These are phyloP conservation scores for Isoetes engelmannii DNA, from an alignment of 83 land plant species.

Conservation along the genomic window DNA sequence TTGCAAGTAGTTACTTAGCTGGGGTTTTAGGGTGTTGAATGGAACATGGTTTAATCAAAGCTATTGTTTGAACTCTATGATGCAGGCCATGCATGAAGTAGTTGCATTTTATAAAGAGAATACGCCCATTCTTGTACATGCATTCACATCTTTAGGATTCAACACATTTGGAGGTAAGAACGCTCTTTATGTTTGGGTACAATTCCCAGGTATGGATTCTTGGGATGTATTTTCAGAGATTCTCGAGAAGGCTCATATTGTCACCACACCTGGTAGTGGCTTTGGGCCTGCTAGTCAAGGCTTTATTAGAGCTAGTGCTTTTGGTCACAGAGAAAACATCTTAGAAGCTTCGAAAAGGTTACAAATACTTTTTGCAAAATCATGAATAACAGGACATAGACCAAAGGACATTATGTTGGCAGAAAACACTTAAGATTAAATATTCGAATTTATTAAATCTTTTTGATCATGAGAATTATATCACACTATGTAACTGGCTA, in stretches of 20 bases:
- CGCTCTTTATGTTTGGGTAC: slow-evolving; percentile 76
- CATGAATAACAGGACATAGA: no score
- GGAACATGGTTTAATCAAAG: no score
- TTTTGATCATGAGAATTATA: no score
- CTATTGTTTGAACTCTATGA: no score
- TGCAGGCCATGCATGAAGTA: slow-evolving; percentile 46
- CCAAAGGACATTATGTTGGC: no score
- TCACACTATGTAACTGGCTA: no score
- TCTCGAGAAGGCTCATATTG: slow-evolving; percentile 59
- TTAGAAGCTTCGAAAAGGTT: slow-evolving; percentile 54
- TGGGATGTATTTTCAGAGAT: slow-evolving; percentile 77
- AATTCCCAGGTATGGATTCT: slow-evolving; percentile 58
- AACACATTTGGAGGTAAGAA: slow-evolving; percentile 63
- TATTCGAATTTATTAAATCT: no score
- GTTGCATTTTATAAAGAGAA: slow-evolving; percentile 63
- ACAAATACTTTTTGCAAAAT: slow-evolving; percentile 19
- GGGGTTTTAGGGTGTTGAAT: no score
- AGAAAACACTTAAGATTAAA: no score
- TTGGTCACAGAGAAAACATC: slow-evolving; percentile 47
- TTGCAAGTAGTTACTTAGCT: no score
- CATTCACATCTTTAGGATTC: slow-evolving; percentile 50
- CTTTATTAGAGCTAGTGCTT: slow-evolving; percentile 57
- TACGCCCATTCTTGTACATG: slow-evolving; percentile 43
- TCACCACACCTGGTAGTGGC: slow-evolving; percentile 70
- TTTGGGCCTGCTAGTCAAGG: slow-evolving; percentile 79